These are phyloP conservation scores for Pterulicium gracile DNA, from an alignment of 1,284 basidiomycete genomes.

Conservation along the genomic window DNA sequence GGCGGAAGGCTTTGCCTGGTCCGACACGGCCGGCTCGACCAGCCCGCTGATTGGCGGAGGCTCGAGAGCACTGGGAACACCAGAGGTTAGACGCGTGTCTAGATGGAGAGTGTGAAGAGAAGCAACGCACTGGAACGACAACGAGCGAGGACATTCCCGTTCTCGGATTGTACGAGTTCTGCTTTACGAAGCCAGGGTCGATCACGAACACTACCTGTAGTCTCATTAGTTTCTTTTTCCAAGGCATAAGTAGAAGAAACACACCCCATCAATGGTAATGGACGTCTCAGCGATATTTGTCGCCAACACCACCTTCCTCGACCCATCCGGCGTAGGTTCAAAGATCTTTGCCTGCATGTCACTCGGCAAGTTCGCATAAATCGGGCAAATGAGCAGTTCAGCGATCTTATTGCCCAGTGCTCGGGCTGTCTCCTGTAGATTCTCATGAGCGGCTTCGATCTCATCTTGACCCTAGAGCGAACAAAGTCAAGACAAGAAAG, in stretches of 20 bases:
- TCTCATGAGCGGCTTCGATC: constrained; percentile 96
- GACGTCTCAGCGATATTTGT: constrained; percentile 99
- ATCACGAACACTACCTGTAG: constrained; percentile 76
- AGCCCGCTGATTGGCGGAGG: constrained; percentile 94
- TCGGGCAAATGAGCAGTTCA: constrained; percentile 93
- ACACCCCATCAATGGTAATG: constrained; percentile 92
- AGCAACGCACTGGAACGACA: constrained; percentile 73
- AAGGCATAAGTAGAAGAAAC: background rate
- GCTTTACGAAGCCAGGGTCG: constrained; percentile 96
- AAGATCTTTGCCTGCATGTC: constrained; percentile 99
- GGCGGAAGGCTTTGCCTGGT: constrained; percentile 94
- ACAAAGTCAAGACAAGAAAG: constrained; percentile 6
- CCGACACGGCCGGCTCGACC: constrained; percentile 96
- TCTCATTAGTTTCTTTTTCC: background rate
- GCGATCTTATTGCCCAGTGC: constrained; percentile 93
- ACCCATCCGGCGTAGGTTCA: constrained; percentile 94
- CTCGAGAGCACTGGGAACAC: constrained; percentile 86
- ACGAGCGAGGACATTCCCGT: constrained; percentile 94
- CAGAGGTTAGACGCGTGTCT: constrained; percentile 6
- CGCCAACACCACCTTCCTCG: constrained; percentile 93
- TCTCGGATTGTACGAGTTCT: constrained; percentile 93
- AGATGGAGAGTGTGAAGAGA: constrained; percentile 6
- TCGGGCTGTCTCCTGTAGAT: constrained; percentile 88
- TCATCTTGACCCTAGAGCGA: constrained; percentile 84
- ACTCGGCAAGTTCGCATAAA: constrained; percentile 95